Evolutionary conservation across 192 early-diverging fungal genomes (phyloP).

Genomic region (Chytriomyces sp.): DNA sequence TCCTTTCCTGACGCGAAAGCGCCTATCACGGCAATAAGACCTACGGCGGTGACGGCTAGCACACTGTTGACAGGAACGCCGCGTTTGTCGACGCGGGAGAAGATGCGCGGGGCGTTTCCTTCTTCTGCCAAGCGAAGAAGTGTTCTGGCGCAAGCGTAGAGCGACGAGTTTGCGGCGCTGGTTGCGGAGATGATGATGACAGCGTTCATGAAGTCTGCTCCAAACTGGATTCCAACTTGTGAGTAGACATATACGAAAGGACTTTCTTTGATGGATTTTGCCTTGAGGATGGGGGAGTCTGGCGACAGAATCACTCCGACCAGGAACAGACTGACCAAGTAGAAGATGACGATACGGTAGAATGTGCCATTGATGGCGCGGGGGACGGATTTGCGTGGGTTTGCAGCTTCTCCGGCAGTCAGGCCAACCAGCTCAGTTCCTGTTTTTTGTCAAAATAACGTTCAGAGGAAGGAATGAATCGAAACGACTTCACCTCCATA

Average conservation of each 20-base stretch:
- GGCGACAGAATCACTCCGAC: conserved; percentile 76
- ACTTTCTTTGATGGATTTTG: conserved; percentile 51
- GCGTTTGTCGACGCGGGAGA: conserved; percentile 46
- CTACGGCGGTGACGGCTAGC: conserved; percentile 21
- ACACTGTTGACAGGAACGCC: conserved; percentile 70
- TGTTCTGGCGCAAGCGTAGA: conserved; percentile 73
- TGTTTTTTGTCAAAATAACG: no score
- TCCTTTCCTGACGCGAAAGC: conserved; percentile 6
- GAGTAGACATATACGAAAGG: conserved; percentile 76
- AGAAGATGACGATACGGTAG: conserved; percentile 83
- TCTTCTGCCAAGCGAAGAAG: conserved; percentile 63
- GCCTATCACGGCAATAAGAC: background rate
- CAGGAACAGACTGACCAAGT: conserved; percentile 66
- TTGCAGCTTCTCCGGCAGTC: conserved; percentile 69
- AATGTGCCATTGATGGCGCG: conserved; percentile 57
- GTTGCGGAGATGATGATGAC: conserved; percentile 70
- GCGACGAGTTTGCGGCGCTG: conserved; percentile 76
- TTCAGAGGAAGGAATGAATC: background rate
- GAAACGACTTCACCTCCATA: no score
- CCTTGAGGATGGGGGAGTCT: conserved; percentile 56
- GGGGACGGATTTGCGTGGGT: conserved; percentile 67
- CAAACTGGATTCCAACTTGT: conserved; percentile 54
- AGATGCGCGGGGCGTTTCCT: conserved; percentile 64
- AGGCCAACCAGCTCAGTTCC: conserved; percentile 19
- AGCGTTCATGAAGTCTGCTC: conserved; percentile 72